These are phyloP conservation scores for Rhodotorula sp. DNA, from an alignment of 1,284 basidiomycete genomes.

Conservation along the genomic window DNA sequence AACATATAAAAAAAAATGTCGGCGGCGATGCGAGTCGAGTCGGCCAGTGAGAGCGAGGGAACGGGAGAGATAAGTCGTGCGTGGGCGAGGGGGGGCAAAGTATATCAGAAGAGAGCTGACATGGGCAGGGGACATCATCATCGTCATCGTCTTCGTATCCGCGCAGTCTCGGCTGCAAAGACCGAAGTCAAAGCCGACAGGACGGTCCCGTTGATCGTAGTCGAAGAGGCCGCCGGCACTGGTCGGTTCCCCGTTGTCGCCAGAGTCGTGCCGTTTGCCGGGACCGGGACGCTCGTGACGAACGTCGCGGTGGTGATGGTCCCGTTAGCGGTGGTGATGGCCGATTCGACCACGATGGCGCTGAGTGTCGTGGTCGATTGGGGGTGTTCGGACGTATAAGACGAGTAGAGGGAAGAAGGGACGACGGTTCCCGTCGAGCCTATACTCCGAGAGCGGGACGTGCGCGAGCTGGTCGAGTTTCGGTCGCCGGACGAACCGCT, in stretches of 20 bases:
- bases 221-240: slow-evolving; percentile 21
- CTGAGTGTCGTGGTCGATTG: neutral
- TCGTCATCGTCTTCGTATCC: neutral
- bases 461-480: slow-evolving; percentile 4
- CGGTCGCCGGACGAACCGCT: neutral
- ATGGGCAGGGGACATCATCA: too few relatives aligned
- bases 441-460: slow-evolving; percentile 1
- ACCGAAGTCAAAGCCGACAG: slow-evolving; percentile 2
- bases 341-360: neutral
- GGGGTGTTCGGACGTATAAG: slow-evolving; percentile 24
- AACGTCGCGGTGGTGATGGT: neutral
- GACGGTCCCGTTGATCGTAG: slow-evolving; percentile 18
- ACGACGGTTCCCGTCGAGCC: slow-evolving; percentile 34
- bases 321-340: neutral
- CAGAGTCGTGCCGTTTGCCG: slow-evolving; percentile 16
- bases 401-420: slow-evolving; percentile 34
- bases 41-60: neutral
- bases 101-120: neutral
- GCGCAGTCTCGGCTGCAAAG: neutral
- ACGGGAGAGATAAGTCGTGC: neutral
- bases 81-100: neutral
- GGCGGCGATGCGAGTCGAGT: neutral
- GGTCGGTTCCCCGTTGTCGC: slow-evolving; percentile 33
- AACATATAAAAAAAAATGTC: neutral
- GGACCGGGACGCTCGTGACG: slow-evolving; percentile 11